Percentiles rank a stretch among this genome's conserved stretches.
These are phyloP conservation scores for Suhomyces yuchorum DNA, from an alignment of 1,139 yeast species.

Conservation along the genomic window DNA sequence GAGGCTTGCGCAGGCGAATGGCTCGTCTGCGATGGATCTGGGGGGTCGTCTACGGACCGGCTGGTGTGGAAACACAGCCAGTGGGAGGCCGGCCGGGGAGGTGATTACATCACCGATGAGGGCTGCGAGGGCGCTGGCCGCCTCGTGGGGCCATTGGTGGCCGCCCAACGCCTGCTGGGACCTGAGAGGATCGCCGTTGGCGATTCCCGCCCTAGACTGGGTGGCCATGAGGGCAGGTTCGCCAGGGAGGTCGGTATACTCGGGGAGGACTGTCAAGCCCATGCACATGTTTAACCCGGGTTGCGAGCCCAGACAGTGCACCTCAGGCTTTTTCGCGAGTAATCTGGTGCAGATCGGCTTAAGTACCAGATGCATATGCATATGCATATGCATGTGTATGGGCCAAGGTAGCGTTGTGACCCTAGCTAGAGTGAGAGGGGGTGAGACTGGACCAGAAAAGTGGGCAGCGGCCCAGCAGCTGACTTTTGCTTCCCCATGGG, in stretches of 20 bases:
- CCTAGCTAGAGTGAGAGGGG: background rate
- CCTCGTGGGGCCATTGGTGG: background rate
- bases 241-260: background rate
- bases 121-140: background rate
- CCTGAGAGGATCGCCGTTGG: background rate
- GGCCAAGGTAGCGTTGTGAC: background rate
- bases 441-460: no score
- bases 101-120: background rate
- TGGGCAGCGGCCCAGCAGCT: no score
- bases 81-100: no score
- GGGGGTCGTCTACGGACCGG: background rate
- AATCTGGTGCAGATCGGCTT: slow-evolving; percentile 4
- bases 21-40: background rate
- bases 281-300: background rate
- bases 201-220: background rate
- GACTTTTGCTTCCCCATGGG: no score
- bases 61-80: no score
- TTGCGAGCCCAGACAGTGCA: background rate
- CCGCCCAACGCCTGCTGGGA: background rate
- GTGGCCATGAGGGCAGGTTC: no score
- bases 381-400: background rate
- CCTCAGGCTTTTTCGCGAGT: background rate
- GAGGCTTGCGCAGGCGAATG: background rate
- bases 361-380: slow-evolving; percentile 3
- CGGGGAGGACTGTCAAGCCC: background rate